phyloP scores from a whole-genome alignment of 1,284 basidiomycete species.

The Fomes fomentarius region DNA sequence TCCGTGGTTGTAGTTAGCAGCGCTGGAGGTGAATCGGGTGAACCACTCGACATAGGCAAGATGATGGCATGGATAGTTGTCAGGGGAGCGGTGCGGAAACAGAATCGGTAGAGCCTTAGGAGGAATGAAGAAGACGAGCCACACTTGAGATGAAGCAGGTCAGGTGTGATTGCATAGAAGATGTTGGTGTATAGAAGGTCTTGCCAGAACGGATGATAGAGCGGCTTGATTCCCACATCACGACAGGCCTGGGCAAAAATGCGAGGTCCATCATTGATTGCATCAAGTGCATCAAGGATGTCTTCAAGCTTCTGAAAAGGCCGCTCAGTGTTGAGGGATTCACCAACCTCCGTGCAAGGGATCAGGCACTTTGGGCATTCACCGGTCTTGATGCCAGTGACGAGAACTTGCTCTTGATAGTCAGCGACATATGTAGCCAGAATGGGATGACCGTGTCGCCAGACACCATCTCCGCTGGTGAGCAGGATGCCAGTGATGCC shows the following conservation, averaged over 20 bases:
- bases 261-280: background rate
- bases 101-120: background rate
- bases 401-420: conserved; percentile 30
- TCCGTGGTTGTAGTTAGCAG: background rate
- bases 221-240: background rate
- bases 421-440: conserved; percentile 28
- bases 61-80: background rate
- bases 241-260: background rate
- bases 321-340: background rate
- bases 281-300: background rate
- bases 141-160: conserved; percentile 37
- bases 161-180: conserved; percentile 31
- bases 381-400: conserved; percentile 28
- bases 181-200: conserved; percentile 32
- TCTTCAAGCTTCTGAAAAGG: conserved; percentile 6
- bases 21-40: background rate
- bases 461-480: conserved; percentile 21
- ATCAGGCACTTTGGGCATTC: conserved; percentile 25
- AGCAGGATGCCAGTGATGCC: conserved; percentile 9
- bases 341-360: background rate
- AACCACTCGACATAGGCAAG: conserved; percentile 5
- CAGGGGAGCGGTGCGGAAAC: conserved; percentile 10
- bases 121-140: conserved; percentile 18
- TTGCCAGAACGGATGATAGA: conserved; percentile 33
- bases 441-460: conserved; percentile 21